Evolutionary conservation across 768 basidiomycete genomes (phyloP).

Genomic region (Strobilomyces echinocephalus): DNA sequence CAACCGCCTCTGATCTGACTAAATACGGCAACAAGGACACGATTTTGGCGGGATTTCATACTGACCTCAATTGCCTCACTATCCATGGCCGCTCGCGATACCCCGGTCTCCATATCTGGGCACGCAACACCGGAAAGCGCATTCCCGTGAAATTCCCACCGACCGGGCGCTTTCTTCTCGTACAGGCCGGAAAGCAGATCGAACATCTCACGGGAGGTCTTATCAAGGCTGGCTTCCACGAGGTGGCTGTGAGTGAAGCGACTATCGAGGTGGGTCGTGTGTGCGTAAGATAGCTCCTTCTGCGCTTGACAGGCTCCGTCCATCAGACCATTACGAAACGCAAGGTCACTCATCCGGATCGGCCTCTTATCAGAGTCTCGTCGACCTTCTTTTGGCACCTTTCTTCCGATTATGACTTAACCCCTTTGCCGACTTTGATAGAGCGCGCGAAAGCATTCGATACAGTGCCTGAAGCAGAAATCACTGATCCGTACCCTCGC

Average conservation of each 20-base stretch:
- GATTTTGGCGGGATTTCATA: slow-evolving; percentile 92
- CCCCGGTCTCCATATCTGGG: slow-evolving; percentile 92
- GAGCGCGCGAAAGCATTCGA: slow-evolving; percentile 43
- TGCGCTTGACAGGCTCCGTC: background rate
- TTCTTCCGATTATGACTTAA: slow-evolving; percentile 77
- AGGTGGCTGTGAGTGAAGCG: slow-evolving; percentile 83
- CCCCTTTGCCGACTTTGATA: slow-evolving; percentile 52
- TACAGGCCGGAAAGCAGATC: slow-evolving; percentile 94
- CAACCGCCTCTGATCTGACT: slow-evolving; percentile 85
- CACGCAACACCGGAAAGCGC: slow-evolving; percentile 86
- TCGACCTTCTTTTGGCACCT: slow-evolving; percentile 97
- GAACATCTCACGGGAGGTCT: slow-evolving; percentile 82
- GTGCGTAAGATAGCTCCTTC: background rate
- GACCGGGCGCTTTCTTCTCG: slow-evolving; percentile 75
- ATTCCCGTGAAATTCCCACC: slow-evolving; percentile 83
- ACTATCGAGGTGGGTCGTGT: slow-evolving; percentile 57
- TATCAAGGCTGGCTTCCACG: slow-evolving; percentile 91
- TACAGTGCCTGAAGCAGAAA: slow-evolving; percentile 28
- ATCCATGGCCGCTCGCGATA: slow-evolving; percentile 84
- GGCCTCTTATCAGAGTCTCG: slow-evolving; percentile 93
- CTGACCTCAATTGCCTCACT: slow-evolving; percentile 91
- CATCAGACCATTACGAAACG: slow-evolving; percentile 59
- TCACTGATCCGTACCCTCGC: slow-evolving; percentile 46
- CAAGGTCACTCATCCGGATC: slow-evolving; percentile 53
- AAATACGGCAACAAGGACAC: slow-evolving; percentile 77